Evolutionary conservation across 2,329 filamentous ascomycete species (phyloP).

Genomic region (Cladosporium phlei): DNA sequence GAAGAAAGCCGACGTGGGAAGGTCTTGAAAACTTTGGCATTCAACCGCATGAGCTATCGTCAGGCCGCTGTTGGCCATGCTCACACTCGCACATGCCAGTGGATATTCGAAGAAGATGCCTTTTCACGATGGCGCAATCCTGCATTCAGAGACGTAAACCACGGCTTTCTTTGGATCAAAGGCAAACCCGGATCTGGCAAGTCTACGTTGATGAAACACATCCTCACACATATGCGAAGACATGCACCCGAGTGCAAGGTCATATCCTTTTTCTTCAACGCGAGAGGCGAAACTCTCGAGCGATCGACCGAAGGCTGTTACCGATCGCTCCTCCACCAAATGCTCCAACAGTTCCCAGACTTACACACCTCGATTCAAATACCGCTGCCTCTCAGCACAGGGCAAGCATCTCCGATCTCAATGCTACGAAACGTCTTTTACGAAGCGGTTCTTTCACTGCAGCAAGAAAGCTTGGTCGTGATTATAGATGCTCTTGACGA

Average conservation of each 20-base stretch:
- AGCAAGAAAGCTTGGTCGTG: not conserved
- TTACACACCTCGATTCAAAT: not conserved
- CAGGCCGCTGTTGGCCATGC: not conserved
- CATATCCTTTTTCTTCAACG: constrained; percentile 49
- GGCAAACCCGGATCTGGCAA: constrained; percentile 39
- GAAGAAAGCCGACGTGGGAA: too few species aligned
- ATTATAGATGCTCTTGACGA: not conserved
- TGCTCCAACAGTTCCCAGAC: constrained; percentile 29
- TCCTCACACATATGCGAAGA: constrained; percentile 6
- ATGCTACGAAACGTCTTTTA: not conserved
- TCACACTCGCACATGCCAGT: not conserved
- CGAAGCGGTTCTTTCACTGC: not conserved
- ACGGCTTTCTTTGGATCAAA: constrained; percentile 37
- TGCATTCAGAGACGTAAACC: not conserved
- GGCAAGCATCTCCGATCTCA: not conserved
- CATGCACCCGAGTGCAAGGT: constrained; percentile 21
- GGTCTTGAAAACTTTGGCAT: not conserved
- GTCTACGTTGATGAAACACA: constrained; percentile 36
- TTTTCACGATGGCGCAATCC: not conserved
- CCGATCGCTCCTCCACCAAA: constrained; percentile 46
- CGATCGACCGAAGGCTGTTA: constrained; percentile 44
- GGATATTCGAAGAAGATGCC: not conserved
- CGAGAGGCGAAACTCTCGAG: constrained; percentile 41
- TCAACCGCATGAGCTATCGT: not conserved
- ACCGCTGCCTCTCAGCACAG: not conserved